Evolutionary conservation across 1,284 basidiomycete genomes (phyloP).

Genomic region (Wolfiporia cocos): DNA sequence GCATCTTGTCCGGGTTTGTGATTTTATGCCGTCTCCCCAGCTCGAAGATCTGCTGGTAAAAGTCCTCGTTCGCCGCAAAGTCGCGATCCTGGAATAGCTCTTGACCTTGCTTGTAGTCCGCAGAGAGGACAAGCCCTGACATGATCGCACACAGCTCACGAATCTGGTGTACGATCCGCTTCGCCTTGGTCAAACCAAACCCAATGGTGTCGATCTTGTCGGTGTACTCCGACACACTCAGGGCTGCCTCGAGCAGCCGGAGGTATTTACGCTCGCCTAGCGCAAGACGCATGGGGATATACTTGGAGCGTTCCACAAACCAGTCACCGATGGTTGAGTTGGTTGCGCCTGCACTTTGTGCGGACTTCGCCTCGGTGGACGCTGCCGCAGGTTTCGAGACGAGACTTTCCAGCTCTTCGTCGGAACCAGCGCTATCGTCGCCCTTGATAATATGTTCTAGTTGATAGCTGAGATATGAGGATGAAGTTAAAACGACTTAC

Average conservation of each 20-base stretch:
- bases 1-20: conserved; percentile 83
- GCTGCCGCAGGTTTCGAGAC: conserved; percentile 27
- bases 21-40: conserved; percentile 80
- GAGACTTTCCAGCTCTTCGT: conserved; percentile 32
- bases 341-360: conserved; percentile 9
- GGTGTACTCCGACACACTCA: conserved; percentile 78
- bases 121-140: conserved; percentile 70
- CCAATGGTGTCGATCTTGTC: conserved; percentile 79
- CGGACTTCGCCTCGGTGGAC: conserved; percentile 17
- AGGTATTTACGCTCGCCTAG: conserved; percentile 72
- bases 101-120: conserved; percentile 81
- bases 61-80: conserved; percentile 68
- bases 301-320: conserved; percentile 75
- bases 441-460: conserved; percentile 29
- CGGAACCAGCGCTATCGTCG: conserved; percentile 45
- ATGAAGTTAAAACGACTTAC: neutral
- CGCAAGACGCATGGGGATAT: conserved; percentile 69
- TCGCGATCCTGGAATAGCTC: conserved; percentile 74
- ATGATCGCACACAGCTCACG: conserved; percentile 79
- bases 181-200: conserved; percentile 68
- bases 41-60: conserved; percentile 73
- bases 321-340: conserved; percentile 60
- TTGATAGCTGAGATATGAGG: conserved; percentile 3
- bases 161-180: conserved; percentile 77
- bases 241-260: conserved; percentile 72